Base-by-base conservation (phyloP, 495 filamentous ascomycete genomes). In the Achaetomiella virescens region DNA sequence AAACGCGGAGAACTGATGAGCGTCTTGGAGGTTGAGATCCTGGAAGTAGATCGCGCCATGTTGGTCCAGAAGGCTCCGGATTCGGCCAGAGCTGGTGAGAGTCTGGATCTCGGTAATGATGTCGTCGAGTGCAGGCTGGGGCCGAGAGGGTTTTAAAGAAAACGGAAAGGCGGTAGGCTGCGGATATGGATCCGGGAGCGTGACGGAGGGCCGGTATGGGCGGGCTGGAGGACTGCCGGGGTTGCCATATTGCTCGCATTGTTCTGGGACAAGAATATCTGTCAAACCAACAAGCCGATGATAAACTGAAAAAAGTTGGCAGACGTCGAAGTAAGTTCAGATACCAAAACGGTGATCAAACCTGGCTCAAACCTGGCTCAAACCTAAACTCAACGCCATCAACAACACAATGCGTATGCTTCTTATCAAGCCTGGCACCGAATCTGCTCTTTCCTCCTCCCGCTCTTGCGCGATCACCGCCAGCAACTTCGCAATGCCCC, bases 1-100 rank as follows among this genome's bases (percentile, higher is more conserved):
- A 59, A 82, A 80, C 60, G 64, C 66, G 61, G 75, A 78, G 57
- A 82, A 81, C 27, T 74, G 72, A 24, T 71, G 35, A 0, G 69
- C 67, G 53, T 64, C 55, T 20, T 62, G 46, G 24, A 75, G 67
- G 20, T 61, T 63, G 25, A 73, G 57, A 11, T 65, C 67, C 42
- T 66, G 67, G 58, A 76, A 75, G 29, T 70, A 67, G 0, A 75
- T 63, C 17, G 72, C 64, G 20, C 72, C 70, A 47, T 76, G 70
- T 10, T 57, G 55, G 52, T 69, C 63, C 8, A 76, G 40, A 7
- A 62, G 45, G 9, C 20, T 46, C 11, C 45, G 22, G 37, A 65
- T 56, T 21, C 47, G 40, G n/a, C 59, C 59, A 1, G 62, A 54
- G 15, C 50, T 56, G 11, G 59, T 12, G 31, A 65, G 59, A 18